phyloP scores from a whole-genome alignment of 805 yeast species.

The Torulaspora quercuum region DNA sequence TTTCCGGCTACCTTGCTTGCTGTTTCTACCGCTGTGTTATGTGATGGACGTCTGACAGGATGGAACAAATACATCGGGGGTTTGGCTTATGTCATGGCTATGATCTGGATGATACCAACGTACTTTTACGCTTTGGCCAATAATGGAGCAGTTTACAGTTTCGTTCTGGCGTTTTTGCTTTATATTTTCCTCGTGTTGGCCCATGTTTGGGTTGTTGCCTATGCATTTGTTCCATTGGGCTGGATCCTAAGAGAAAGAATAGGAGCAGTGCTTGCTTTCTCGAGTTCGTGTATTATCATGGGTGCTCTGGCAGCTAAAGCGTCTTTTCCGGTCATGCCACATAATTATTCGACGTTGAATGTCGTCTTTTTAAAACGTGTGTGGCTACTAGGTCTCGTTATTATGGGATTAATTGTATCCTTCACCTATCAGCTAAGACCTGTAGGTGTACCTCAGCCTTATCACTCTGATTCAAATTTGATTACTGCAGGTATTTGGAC shows the following conservation, averaged over 20 bases:
- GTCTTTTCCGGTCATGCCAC: not conserved
- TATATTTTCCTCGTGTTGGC: conserved; percentile 61
- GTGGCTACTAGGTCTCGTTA: conserved; percentile 17
- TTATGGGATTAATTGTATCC: conserved; percentile 20
- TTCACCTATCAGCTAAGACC: conserved; percentile 31
- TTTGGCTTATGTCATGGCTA: conserved; percentile 56
- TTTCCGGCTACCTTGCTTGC: conserved; percentile 30
- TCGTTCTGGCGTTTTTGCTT: conserved; percentile 47
- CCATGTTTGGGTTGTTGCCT: conserved; percentile 96
- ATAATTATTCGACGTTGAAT: conserved; percentile 7
- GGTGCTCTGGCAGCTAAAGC: conserved; percentile 43
- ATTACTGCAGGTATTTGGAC: conserved; percentile 98
- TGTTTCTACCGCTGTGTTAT: conserved; percentile 31
- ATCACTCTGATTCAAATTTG: conserved; percentile 61
- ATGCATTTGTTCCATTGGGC: conserved; percentile 97
- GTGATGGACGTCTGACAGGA: conserved; percentile 22
- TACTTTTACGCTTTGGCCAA: conserved; percentile 56
- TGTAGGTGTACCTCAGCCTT: conserved; percentile 56
- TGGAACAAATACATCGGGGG: conserved; percentile 57
- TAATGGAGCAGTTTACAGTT: conserved; percentile 53
- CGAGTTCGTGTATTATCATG: conserved; percentile 50
- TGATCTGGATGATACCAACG: conserved; percentile 62
- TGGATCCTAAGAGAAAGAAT: conserved; percentile 83
- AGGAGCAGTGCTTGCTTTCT: conserved; percentile 60
- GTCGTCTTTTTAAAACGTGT: conserved; percentile 20